Evolutionary conservation across 306 rosid genomes (phyloP).

Genomic region (Fragaria ananassa): DNA sequence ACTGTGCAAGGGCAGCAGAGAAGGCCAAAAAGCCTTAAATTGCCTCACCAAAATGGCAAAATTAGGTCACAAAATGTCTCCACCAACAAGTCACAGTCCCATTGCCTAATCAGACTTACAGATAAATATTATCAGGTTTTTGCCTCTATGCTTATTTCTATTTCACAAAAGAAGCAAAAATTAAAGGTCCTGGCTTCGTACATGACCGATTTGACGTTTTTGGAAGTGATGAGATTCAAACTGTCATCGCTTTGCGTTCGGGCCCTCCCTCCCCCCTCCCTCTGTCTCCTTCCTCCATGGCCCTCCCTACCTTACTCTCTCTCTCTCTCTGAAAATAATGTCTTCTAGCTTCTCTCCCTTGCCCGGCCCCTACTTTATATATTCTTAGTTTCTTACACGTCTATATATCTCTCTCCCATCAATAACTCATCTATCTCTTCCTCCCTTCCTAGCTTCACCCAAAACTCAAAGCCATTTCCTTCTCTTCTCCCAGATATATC

Average conservation of each 20-base stretch:
- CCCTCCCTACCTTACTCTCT: neutral
- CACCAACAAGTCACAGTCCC: slow-evolving; percentile 6
- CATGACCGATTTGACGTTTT: slow-evolving; percentile 4
- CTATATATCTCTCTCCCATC: neutral
- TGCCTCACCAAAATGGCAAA: neutral
- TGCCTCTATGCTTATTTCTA: neutral
- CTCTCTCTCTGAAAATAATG: neutral
- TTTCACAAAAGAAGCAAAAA: neutral
- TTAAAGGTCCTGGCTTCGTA: slow-evolving; percentile 4
- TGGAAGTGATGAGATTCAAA: slow-evolving; percentile 14
- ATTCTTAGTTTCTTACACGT: neutral
- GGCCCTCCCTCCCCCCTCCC: neutral
- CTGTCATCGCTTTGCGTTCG: slow-evolving; percentile 6
- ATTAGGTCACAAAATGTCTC: neutral
- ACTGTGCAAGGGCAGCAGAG: neutral
- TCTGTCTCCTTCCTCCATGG: slow-evolving; percentile 4
- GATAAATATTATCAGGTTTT: neutral
- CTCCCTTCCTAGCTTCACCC: neutral
- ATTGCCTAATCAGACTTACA: neutral
- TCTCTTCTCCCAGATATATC: neutral
- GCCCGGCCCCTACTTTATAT: slow-evolving; percentile 19
- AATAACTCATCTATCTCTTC: neutral
- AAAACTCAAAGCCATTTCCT: neutral
- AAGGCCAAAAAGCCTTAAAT: neutral
- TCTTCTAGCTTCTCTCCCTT: too few relatives aligned